A percentile compares a stretch with the other conserved stretches of the same genome.
These are phyloP conservation scores for Mortierella sp. DNA, from an alignment of 371 early-diverging fungal species.

Conservation along the genomic window DNA sequence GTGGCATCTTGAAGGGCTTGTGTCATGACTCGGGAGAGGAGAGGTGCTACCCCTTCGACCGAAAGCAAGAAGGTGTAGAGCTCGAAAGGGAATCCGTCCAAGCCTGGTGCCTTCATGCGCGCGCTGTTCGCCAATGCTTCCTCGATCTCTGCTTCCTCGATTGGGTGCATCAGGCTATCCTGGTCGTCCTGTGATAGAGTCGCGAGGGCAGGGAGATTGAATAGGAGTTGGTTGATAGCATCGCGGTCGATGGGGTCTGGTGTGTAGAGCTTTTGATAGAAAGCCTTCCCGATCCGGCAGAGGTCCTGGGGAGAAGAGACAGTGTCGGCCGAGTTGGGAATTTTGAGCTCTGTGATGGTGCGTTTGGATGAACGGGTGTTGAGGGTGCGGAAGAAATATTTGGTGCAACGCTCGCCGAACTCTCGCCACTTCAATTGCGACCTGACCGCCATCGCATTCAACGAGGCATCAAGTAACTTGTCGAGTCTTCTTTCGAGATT, in stretches of 20 bases:
- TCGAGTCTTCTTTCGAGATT: not conserved
- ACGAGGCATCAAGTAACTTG: too few relatives aligned
- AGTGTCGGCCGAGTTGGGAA: too few relatives aligned
- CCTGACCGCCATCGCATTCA: too few relatives aligned
- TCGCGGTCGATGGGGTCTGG: slow-evolving; percentile 1
- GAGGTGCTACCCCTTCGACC: not conserved
- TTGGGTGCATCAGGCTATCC: not conserved
- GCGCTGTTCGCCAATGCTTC: too few relatives aligned
- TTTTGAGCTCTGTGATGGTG: too few relatives aligned
- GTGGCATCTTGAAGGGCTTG: not conserved
- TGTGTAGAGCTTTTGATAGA: slow-evolving; percentile 2
- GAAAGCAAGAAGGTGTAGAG: not conserved
- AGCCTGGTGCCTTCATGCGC: not conserved
- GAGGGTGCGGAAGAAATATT: not conserved
- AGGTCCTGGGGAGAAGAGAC: not conserved
- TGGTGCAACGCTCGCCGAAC: too few relatives aligned
- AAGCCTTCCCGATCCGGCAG: not conserved
- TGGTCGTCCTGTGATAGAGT: not conserved
- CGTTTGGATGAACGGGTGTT: not conserved
- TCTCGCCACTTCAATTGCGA: too few relatives aligned
- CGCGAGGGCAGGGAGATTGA: not conserved
- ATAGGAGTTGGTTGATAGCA: not conserved
- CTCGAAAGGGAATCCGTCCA: not conserved
- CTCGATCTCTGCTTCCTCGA: not conserved
- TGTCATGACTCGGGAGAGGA: not conserved